Evolutionary conservation across 1,139 yeast species (phyloP).

Genomic region (Taphrina flavorubra): DNA sequence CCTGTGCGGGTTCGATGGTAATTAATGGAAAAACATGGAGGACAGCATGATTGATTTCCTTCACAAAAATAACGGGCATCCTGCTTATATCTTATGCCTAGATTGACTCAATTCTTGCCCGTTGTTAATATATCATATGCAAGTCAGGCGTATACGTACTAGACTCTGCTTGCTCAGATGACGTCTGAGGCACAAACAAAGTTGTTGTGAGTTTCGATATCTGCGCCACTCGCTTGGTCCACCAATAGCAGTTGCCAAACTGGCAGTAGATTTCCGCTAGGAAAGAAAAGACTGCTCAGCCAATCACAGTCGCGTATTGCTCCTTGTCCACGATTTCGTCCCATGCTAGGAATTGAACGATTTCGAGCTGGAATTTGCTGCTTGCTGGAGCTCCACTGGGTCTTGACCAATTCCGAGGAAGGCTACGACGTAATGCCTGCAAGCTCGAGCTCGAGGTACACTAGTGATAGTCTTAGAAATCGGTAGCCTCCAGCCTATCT

Average conservation of each 20-base stretch:
- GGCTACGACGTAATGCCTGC: not conserved
- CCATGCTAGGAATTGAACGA: too few relatives aligned
- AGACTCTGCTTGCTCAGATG: not conserved
- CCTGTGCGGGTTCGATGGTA: not conserved
- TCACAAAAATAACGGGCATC: too few relatives aligned
- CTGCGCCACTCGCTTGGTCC: not conserved
- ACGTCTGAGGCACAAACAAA: slow-evolving; percentile 1
- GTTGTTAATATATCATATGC: too few relatives aligned
- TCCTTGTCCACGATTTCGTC: too few relatives aligned
- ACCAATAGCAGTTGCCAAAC: not conserved
- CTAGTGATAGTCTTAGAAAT: not conserved
- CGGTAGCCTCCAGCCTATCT: not conserved
- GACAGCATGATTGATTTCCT: too few relatives aligned
- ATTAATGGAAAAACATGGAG: not conserved
- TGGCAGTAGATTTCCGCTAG: not conserved
- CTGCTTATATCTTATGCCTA: too few relatives aligned
- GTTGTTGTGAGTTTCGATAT: not conserved
- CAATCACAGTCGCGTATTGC: not conserved
- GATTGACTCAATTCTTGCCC: too few relatives aligned
- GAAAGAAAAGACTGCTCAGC: not conserved
- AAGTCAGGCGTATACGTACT: too few relatives aligned
- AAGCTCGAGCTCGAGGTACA: not conserved
- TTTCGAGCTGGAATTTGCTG: too few relatives aligned
- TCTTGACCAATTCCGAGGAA: not conserved
- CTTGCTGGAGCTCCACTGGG: not conserved